Base-by-base conservation (phyloP, 225 moss, liverwort and hornwort species). In the Pseudoscleropodium purum region DNA sequence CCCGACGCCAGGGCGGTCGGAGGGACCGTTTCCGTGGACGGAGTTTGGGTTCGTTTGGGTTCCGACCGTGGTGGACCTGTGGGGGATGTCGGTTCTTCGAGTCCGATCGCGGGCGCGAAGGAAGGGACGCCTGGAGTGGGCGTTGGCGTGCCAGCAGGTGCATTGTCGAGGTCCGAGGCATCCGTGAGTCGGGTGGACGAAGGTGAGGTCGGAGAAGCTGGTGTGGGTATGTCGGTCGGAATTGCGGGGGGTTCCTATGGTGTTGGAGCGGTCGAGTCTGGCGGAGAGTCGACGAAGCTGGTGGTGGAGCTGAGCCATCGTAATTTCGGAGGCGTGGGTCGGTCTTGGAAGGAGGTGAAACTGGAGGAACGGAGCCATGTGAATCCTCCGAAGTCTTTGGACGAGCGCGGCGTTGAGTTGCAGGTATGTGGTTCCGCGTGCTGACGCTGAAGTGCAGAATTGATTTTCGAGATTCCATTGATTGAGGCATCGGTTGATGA, bases 281-380 rank as follows among this genome's bases (percentile, higher is more conserved):
- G 41, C 72, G 85, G 82, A 54, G 81, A 81, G 19, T 65, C 37
- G 63, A 83, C 88, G 52, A 87, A 86, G 85, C 82, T 92, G 76
- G 92, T 92, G 83, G 93, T 93, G 81, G 94, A 92, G 87, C 88
- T 93, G 89, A 84, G 89, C 60, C 86, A 67, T 67, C 31, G 57
- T 84, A 86, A 68, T 69, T 24, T 47, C 16, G 89, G 78, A 75
- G 68, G 74, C 67, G 69, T 77, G 41, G 83, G 79, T 79, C 74
- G 52, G 14, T 80, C 83, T 82, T 59, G 33, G 72, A 82, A 41
- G 17, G 73, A 43, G 75, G 87, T 43, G 87, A 70, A 80, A 31
- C 52, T 18, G 74, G 87, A 56, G 89, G 91, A 82, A 49, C 66
- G 49, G 66, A 82, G 73, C 47, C 66, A 60, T 49, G 87, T 45